Percentiles rank a stretch among this genome's conserved stretches.
Evolutionary conservation across 352 stramenopile species (phyloP).

Genomic region (Pythium dissotocum): DNA sequence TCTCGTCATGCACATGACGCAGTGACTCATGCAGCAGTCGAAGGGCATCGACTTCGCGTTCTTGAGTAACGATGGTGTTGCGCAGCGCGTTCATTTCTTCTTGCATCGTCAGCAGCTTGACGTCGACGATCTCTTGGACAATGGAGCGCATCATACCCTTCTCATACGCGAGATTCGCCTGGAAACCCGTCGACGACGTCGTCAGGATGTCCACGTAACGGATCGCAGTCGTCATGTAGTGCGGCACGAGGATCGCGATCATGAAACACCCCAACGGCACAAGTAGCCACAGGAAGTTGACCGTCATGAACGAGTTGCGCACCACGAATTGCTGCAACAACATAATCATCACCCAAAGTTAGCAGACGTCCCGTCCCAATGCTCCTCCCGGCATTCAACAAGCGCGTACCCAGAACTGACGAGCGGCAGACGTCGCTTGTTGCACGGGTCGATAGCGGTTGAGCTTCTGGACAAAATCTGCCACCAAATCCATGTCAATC

Average conservation of each 20-base stretch:
- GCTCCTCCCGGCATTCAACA: neutral
- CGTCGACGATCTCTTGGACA: slow-evolving; percentile 70
- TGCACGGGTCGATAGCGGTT: slow-evolving; percentile 28
- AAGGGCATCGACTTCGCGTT: slow-evolving; percentile 62
- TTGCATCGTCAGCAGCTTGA: slow-evolving; percentile 59
- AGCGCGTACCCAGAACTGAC: slow-evolving; percentile 42
- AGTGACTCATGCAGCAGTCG: slow-evolving; percentile 59
- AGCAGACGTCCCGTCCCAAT: neutral
- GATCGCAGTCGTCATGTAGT: slow-evolving; percentile 68
- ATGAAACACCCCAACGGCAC: slow-evolving; percentile 68
- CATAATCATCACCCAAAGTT: neutral
- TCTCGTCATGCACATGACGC: slow-evolving; percentile 53
- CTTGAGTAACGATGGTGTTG: slow-evolving; percentile 52
- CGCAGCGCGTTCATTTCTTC: slow-evolving; percentile 52
- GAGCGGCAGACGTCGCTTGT: slow-evolving; percentile 28
- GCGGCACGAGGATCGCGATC: slow-evolving; percentile 66
- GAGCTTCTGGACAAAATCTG: slow-evolving; percentile 20
- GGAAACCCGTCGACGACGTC: slow-evolving; percentile 36
- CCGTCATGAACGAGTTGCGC: slow-evolving; percentile 72
- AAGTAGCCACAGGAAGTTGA: slow-evolving; percentile 77
- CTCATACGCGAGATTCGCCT: slow-evolving; percentile 37
- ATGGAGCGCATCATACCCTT: slow-evolving; percentile 61
- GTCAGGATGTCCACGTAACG: slow-evolving; percentile 71
- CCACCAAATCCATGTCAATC: neutral
- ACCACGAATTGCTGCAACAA: slow-evolving; percentile 35